Percentiles rank a stretch among this genome's conserved stretches.
These are phyloP conservation scores for Pythium sp. DNA, from an alignment of 352 stramenopile species.

Conservation along the genomic window DNA sequence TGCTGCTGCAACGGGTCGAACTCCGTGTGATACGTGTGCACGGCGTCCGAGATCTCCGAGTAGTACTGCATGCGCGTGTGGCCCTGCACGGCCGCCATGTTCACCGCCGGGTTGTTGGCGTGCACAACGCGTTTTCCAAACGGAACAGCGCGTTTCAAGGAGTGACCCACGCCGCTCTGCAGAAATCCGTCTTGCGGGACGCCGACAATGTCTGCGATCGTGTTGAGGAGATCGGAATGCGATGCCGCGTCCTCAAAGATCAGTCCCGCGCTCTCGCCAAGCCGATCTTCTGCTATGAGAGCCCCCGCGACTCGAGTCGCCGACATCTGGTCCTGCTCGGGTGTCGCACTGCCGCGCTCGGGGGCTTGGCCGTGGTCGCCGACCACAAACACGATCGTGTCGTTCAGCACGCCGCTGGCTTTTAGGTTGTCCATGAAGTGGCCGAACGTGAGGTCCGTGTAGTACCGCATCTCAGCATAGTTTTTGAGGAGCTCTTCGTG, in stretches of 20 bases:
- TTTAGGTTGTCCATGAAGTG: constrained; percentile 55
- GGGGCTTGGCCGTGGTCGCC: constrained; percentile 68
- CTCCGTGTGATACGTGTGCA: constrained; percentile 48
- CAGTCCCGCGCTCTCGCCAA: constrained; percentile 30
- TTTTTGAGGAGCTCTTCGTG: constrained; percentile 44
- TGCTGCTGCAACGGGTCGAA: constrained; percentile 37
- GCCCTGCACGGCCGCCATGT: constrained; percentile 50
- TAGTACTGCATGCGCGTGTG: constrained; percentile 58
- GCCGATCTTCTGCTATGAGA: constrained; percentile 54
- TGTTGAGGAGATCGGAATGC: constrained; percentile 67
- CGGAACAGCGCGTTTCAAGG: constrained; percentile 45
- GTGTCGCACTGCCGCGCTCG: constrained; percentile 39
- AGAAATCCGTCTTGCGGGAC: constrained; percentile 44
- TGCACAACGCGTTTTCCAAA: constrained; percentile 34
- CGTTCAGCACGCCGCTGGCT: constrained; percentile 48
- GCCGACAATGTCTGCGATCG: constrained; percentile 63
- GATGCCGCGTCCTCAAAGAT: constrained; percentile 42
- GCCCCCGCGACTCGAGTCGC: constrained; percentile 43
- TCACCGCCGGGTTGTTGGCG: constrained; percentile 55
- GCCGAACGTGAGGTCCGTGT: constrained; percentile 55
- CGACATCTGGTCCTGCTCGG: constrained; percentile 47
- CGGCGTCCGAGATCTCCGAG: constrained; percentile 39
- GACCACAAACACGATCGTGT: constrained; percentile 63
- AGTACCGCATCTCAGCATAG: constrained; percentile 71
- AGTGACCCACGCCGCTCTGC: constrained; percentile 54